Conservation (phyloP, 1,284 basidiomycete genomes). For the Malassezia yamatoensis region DNA sequence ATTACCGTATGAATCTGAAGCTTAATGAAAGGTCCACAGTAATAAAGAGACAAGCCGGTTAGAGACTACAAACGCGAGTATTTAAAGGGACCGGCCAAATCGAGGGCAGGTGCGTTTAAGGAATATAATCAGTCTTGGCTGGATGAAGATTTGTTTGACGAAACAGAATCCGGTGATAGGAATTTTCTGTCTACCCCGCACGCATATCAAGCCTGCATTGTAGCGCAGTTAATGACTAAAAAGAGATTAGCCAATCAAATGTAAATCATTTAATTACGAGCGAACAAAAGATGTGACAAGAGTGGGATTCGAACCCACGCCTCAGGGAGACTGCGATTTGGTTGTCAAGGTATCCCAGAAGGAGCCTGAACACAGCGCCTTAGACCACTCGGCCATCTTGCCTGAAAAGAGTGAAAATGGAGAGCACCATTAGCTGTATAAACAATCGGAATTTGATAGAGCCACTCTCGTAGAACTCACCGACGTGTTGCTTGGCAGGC, state of each 20-base stretch:
- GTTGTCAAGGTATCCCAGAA: constrained; percentile 17
- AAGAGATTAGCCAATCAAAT: too few relatives aligned
- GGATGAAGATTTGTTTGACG: too few relatives aligned
- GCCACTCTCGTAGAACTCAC: too few relatives aligned
- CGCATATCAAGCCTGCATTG: neutral
- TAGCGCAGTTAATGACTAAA: too few relatives aligned
- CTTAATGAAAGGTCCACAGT: neutral
- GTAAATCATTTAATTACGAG: neutral
- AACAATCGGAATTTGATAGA: neutral
- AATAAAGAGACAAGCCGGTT: neutral
- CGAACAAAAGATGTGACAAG: constrained; percentile 19
- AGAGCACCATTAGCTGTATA: neutral
- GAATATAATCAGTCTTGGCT: neutral
- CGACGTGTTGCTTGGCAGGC: too few relatives aligned
- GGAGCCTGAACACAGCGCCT: constrained; percentile 29
- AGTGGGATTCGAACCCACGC: constrained; percentile 35
- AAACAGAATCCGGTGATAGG: too few relatives aligned
- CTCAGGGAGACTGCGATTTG: constrained; percentile 22
- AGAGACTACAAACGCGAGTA: neutral
- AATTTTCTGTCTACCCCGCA: neutral
- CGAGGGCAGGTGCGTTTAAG: neutral
- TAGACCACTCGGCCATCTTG: constrained; percentile 41
- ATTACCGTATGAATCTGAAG: neutral
- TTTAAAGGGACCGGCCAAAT: neutral
- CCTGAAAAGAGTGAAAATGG: constrained; percentile 3